Evolutionary conservation across 2,329 filamentous ascomycete species (phyloP), one percentile per base, ranked within the genome.

Genomic region (Aspergillus carbonarius): DNA sequence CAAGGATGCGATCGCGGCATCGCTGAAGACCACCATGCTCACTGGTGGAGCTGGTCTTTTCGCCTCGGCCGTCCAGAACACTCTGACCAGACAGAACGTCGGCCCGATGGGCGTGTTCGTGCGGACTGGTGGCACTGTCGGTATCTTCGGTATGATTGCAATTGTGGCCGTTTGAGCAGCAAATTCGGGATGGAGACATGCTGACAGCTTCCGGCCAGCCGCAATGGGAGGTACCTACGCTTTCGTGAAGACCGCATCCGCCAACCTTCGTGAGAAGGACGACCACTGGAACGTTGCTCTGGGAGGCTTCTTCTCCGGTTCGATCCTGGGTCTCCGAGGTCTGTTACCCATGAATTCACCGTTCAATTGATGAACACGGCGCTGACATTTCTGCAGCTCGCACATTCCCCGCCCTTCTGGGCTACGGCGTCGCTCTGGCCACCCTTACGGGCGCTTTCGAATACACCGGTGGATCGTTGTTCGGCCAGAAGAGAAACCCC

Each of bases 181-280:
- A 48, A 10, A 25, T 18, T 17, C 17, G 23, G n/a, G 17, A 1
- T 17, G 10, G 23, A 6, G 5, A 5, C 13, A 44, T 54, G 34
- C 63, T 66, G 37, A 67, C 54, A 55, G 61, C 52, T 18, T 23
- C 27, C 48, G 48, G 66, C 54, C 68, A 93, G 90, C 87, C 71
- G 85, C 86, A 40, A 85, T 88, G 76, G 90, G 90, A 70, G 87
- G 85, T 69, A 83, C 88, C 61, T 96, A 92, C 77, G 84, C 86
- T 69, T 96, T 97, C 81, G 83, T 88, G 68, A 88, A 85, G 68
- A 84, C 83, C 67, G 89, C 91, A 51, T 83, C 89, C 47, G 91
- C 91, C 75, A 97, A 97, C 79, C 81, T 97, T 65, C 88, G 92
- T 70, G 83, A 92, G 77, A 92, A 89, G 79, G 86, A 96, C 59